Conservation (phyloP, 2,329 filamentous ascomycete species). For the Diaporthe destruens region DNA sequence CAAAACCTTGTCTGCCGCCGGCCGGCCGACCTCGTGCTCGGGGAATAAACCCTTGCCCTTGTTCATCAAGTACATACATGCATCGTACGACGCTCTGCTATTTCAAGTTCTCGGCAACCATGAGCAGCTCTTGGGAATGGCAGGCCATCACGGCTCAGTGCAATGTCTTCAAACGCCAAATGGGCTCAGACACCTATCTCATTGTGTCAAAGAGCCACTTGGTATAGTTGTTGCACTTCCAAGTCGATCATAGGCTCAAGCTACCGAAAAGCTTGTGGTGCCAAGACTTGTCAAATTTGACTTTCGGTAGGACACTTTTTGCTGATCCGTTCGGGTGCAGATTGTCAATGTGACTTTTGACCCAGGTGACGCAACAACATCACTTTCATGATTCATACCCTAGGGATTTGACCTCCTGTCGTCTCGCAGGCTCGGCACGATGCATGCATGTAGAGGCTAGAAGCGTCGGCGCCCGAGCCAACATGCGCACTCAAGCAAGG, state of each 20-base stretch:
- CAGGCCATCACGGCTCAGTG: not conserved
- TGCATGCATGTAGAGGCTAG: not conserved
- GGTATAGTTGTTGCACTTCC: not conserved
- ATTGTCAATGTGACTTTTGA: not conserved
- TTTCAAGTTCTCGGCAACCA: not conserved
- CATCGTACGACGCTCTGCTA: not conserved
- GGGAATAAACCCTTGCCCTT: conserved; percentile 4
- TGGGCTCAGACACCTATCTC: not conserved
- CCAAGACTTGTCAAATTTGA: conserved; percentile 18
- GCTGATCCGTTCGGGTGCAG: not conserved
- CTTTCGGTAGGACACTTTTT: not conserved
- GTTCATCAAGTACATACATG: not conserved
- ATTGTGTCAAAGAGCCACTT: not conserved
- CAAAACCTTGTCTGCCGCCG: conserved; percentile 31
- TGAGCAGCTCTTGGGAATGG: not conserved
- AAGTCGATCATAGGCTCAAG: conserved; percentile 10
- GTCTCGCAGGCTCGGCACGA: not conserved
- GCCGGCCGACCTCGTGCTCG: conserved; percentile 28
- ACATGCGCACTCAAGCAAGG: not conserved
- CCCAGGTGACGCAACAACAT: not conserved
- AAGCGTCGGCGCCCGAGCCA: not conserved
- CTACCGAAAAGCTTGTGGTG: conserved; percentile 28
- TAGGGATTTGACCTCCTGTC: not conserved
- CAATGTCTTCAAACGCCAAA: not conserved
- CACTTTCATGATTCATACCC: not conserved